These are phyloP conservation scores for Amanita rubescens DNA, from an alignment of 768 basidiomycete species.

Conservation along the genomic window DNA sequence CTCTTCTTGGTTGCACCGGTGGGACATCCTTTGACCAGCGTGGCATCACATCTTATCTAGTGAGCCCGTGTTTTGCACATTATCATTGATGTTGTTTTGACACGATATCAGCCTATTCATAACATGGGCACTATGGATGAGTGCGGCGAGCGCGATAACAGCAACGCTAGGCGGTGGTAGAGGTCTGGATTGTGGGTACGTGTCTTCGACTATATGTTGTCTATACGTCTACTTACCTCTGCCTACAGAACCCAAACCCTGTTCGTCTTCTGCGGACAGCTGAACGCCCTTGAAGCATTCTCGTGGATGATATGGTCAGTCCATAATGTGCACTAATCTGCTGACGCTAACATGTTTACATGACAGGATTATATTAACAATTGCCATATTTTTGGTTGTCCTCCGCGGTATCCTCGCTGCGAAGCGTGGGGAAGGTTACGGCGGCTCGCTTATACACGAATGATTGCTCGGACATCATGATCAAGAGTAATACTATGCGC, in stretches of 20 bases:
- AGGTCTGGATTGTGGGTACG: conserved; percentile 10
- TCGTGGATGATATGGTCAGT: conserved; percentile 48
- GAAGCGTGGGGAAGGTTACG: conserved; percentile 60
- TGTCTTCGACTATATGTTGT: not conserved
- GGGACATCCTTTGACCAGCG: conserved; percentile 47
- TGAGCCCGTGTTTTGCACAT: conserved; percentile 27
- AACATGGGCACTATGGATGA: conserved; percentile 12
- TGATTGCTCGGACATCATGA: not conserved
- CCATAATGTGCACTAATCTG: not conserved
- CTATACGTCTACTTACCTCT: not conserved
- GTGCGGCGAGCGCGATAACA: conserved; percentile 10
- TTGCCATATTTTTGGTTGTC: conserved; percentile 51
- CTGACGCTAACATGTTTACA: conserved; percentile 1
- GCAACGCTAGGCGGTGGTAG: conserved; percentile 8
- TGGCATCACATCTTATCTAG: conserved; percentile 59
- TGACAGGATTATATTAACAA: conserved; percentile 55
- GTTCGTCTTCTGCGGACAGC: conserved; percentile 44
- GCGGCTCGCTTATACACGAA: conserved; percentile 29
- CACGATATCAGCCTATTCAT: conserved; percentile 8
- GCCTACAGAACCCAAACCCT: conserved; percentile 13
- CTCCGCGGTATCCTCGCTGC: conserved; percentile 52
- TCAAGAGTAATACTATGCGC: not conserved
- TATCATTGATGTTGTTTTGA: not conserved
- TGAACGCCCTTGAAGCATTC: conserved; percentile 50
- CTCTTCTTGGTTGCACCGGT: conserved; percentile 47